These are phyloP conservation scores for Usnea hakonensis DNA, from an alignment of 495 filamentous ascomycete species.

Conservation along the genomic window DNA sequence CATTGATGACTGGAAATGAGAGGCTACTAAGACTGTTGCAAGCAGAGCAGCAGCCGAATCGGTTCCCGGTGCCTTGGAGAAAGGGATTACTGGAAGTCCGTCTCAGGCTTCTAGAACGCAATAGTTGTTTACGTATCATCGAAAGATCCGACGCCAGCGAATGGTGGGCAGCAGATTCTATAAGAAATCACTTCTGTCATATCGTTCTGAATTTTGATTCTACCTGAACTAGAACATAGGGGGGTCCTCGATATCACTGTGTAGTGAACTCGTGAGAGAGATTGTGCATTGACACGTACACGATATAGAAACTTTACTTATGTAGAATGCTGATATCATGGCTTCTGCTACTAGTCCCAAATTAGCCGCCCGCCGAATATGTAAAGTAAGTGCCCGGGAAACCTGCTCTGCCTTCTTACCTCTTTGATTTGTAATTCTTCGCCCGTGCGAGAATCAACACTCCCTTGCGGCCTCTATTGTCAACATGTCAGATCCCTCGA, in stretches of 20 bases:
- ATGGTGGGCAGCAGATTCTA: background rate
- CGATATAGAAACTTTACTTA: too few species aligned
- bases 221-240: too few species aligned
- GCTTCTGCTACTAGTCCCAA: background rate
- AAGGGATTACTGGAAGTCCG: background rate
- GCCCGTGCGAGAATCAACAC: background rate
- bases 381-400: too few species aligned
- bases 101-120: background rate
- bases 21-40: background rate
- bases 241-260: too few species aligned
- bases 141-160: background rate
- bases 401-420: too few species aligned
- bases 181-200: too few species aligned
- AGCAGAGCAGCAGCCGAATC: background rate
- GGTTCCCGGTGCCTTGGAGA: background rate
- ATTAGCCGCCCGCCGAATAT: background rate
- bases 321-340: background rate
- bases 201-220: too few species aligned
- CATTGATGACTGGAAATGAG: background rate
- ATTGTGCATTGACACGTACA: too few species aligned
- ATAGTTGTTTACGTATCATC: background rate
- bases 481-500: slow-evolving; percentile 38
- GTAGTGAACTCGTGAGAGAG: too few species aligned
- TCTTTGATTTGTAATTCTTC: too few species aligned
- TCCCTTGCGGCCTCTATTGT: too few species aligned